phyloP scores from a whole-genome alignment of 345 rosid genomes.

The Melaleuca quinquenervia region DNA sequence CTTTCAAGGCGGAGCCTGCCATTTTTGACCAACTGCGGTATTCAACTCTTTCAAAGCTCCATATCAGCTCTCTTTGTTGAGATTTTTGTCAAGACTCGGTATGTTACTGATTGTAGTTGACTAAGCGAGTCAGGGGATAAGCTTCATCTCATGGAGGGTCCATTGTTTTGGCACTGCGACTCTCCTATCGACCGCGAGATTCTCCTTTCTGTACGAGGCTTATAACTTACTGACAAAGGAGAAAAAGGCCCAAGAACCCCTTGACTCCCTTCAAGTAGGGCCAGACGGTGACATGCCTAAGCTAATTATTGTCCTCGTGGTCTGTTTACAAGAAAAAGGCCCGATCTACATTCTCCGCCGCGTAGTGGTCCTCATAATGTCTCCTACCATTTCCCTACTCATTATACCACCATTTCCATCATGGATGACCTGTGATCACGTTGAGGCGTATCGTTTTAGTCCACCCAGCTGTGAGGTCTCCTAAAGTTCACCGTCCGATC shows the following conservation, averaged over 20 bases:
- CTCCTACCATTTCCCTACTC: background rate
- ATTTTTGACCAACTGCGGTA: background rate
- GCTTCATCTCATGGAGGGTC: background rate
- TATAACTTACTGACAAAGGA: background rate
- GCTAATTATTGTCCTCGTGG: background rate
- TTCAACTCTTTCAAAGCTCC: background rate
- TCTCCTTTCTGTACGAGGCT: background rate
- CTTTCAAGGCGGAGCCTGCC: background rate
- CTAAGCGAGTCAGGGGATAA: background rate
- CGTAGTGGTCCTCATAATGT: background rate
- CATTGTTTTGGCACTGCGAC: background rate
- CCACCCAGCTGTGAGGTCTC: background rate
- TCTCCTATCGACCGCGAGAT: background rate
- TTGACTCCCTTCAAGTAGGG: background rate
- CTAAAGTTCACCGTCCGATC: background rate
- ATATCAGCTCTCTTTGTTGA: background rate
- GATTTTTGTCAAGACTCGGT: background rate
- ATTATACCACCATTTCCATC: background rate
- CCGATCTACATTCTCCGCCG: background rate
- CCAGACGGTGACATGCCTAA: background rate
- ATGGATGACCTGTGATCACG: background rate
- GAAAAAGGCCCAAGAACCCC: background rate
- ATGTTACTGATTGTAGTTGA: background rate
- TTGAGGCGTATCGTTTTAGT: no score
- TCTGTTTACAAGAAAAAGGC: background rate